These are phyloP conservation scores for Firmiana major DNA, from an alignment of 345 rosid species.

Conservation along the genomic window DNA sequence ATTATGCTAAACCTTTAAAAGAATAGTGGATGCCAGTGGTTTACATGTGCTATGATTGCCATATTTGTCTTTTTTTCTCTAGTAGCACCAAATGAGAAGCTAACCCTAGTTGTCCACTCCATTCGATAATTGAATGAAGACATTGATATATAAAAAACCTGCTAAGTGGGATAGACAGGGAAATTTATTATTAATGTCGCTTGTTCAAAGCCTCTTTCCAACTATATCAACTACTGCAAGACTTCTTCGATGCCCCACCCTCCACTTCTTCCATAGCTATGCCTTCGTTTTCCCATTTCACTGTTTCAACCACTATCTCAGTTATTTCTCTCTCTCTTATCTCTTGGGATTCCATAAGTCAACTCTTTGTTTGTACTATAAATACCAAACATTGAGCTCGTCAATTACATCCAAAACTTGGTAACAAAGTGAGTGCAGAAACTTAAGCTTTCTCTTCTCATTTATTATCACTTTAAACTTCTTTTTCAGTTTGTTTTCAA, in stretches of 20 bases:
- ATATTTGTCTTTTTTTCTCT: background rate
- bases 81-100: background rate
- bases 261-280: conserved; percentile 18
- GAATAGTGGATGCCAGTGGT: background rate
- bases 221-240: background rate
- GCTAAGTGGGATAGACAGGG: background rate
- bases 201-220: conserved; percentile 8
- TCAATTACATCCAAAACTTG: conserved; percentile 2
- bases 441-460: background rate
- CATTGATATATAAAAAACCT: background rate
- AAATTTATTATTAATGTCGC: conserved; percentile 13
- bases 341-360: conserved; percentile 34
- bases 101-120: background rate
- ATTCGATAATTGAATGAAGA: background rate
- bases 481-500: background rate
- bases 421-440: conserved; percentile 8
- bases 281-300: conserved; percentile 6
- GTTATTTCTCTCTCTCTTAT: background rate
- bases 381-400: conserved; percentile 24
- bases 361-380: conserved; percentile 32
- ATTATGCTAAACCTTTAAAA: background rate
- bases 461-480: background rate
- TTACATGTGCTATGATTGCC: background rate
- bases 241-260: conserved; percentile 22
- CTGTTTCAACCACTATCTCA: conserved; percentile 24